phyloP scores from a whole-genome alignment of 345 rosid genomes.

The Salix caprea region DNA sequence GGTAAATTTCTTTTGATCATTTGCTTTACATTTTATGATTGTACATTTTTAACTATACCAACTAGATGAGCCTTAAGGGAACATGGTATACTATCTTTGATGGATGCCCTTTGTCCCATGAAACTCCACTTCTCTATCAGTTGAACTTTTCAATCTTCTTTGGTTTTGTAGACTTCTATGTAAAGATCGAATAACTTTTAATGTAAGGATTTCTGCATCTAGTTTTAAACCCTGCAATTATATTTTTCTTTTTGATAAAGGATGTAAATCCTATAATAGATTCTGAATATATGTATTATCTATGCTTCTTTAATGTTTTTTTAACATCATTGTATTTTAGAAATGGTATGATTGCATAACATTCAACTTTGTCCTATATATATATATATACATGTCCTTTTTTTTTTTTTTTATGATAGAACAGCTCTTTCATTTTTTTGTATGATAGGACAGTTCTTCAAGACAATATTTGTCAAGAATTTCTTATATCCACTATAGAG shows the following conservation, averaged over 20 bases:
- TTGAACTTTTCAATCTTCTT: not conserved
- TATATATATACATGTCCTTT: too few species aligned
- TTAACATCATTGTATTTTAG: not conserved
- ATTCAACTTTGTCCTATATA: not conserved
- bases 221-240: not conserved
- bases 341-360: not conserved
- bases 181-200: not conserved
- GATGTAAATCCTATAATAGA: too few species aligned
- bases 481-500: not conserved
- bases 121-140: not conserved
- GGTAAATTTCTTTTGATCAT: slow-evolving; percentile 41
- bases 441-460: not conserved
- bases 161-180: not conserved
- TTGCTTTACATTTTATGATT: not conserved
- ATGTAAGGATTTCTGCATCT: not conserved
- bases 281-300: not conserved
- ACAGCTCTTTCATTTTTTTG: not conserved
- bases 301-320: not conserved
- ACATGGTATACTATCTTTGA: not conserved
- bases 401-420: not conserved
- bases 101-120: slow-evolving; percentile 3
- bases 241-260: too few species aligned
- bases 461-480: not conserved
- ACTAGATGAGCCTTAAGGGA: not conserved
- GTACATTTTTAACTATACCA: not conserved